Base-by-base conservation (phyloP, 768 basidiomycete species). In the Tulasnella sp. region DNA sequence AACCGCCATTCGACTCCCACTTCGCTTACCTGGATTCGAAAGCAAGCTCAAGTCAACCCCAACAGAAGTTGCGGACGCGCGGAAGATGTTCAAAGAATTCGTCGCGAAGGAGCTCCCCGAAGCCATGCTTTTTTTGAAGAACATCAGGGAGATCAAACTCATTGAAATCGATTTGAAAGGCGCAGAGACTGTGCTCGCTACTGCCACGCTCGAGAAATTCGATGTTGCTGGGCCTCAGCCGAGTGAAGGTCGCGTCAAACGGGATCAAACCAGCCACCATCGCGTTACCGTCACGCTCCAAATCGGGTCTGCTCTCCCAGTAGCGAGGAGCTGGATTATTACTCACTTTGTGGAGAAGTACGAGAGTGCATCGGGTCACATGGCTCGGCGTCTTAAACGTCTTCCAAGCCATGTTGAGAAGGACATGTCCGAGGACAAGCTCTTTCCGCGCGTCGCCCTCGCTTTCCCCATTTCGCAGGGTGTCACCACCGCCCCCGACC, bases 1-100 rank as follows among this genome's bases (percentile, higher is more conserved):
- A 0, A 84, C 88, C 0, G 79, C 86, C 68, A 84, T 88, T 42
- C 83, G 88, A 1, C 84, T 88, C n/a, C 87, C 88, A 0, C 79
- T 89, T 14, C 83, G 88, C 14, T 80, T 79, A 14, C 67, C 76
- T 6, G 71, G 80, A 1, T 79, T 79, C 14, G 84, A 86, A 76
- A 86, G 84, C 68, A 76, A 79, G 12, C 82, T 31, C 68, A 80
- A 1, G 81, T 80, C 25, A 86, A 87, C 78, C 76, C 87, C 14
- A 81, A 82, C 31, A 82, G 86, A 31, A 80, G 83, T 0, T 79
- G 87, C 52, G 81, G 88, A 19, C 88, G 88, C 77, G 80, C 88
- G n/a, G 82, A 81, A 22, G 81, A 85, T 72, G 77, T 72, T 89
- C 72, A 77, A 78, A 3, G 79, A 81, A 0, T 72, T 72, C 45